Conservation (phyloP, 345 rosid genomes). For the Salix arbutifolia region DNA sequence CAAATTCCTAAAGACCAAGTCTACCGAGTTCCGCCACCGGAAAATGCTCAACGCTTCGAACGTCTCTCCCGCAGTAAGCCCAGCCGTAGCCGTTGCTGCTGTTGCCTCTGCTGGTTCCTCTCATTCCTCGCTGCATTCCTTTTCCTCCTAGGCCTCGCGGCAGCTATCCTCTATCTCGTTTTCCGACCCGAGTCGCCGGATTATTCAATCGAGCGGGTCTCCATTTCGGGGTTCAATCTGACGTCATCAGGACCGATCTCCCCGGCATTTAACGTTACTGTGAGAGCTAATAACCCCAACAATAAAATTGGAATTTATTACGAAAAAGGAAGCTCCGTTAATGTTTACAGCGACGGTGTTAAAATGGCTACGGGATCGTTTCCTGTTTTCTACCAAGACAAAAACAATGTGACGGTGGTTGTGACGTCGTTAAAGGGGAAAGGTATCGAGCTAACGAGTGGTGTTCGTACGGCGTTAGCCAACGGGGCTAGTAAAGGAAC, state of each 20-base stretch:
- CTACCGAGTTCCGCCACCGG: slow-evolving; percentile 88
- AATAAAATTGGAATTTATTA: slow-evolving; percentile 62
- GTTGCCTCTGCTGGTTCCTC: slow-evolving; percentile 48
- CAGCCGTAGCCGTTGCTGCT: slow-evolving; percentile 31
- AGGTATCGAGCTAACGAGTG: slow-evolving; percentile 39
- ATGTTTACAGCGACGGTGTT: slow-evolving; percentile 36
- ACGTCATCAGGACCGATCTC: slow-evolving; percentile 41
- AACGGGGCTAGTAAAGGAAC: slow-evolving; percentile 23
- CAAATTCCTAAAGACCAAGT: slow-evolving; percentile 82
- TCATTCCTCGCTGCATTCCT: slow-evolving; percentile 23
- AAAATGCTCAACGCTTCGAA: slow-evolving; percentile 53
- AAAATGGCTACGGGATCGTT: slow-evolving; percentile 41
- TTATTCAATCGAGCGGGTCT: slow-evolving; percentile 47
- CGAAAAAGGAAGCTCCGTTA: slow-evolving; percentile 40
- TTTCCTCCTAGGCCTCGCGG: slow-evolving; percentile 44
- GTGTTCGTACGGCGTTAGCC: slow-evolving; percentile 23
- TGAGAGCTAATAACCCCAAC: slow-evolving; percentile 62
- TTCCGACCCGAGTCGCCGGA: slow-evolving; percentile 60
- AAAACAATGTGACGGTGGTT: slow-evolving; percentile 55
- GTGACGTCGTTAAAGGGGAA: slow-evolving; percentile 41
- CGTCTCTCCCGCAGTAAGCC: slow-evolving; percentile 46
- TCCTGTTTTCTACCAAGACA: slow-evolving; percentile 58
- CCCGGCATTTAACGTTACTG: slow-evolving; percentile 51
- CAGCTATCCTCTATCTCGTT: slow-evolving; percentile 55
- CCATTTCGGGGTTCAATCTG: slow-evolving; percentile 54